Base-by-base conservation (phyloP, 2,329 filamentous ascomycete genomes). In the Colletotrichum costaricense region DNA sequence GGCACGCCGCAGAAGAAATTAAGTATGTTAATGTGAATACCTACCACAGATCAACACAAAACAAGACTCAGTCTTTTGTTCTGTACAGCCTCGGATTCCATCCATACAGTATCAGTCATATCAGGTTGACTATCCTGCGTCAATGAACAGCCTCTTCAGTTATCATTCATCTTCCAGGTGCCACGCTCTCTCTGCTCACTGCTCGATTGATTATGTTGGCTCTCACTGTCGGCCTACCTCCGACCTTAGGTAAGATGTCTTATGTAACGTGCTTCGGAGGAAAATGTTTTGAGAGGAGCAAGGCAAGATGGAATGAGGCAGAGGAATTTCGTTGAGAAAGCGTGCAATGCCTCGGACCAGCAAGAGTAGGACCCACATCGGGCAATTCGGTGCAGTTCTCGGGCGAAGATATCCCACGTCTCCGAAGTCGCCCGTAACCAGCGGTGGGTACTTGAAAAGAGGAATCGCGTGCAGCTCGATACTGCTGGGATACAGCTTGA, bases 371-470 rank as follows among this genome's bases (percentile, higher is more conserved):
- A 28, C 59, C 11, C 46, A 58, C 38, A 42, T 42, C 38, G 38
- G 38, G 38, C 38, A 42, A 28, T 38, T 24, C 69, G 63, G 63
- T 33, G 9, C 57, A 62, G 35, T 28, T 63, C 69, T 72, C 69
- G 69, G 69, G 49, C 49, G 5, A 35, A 68, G n/a, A 49, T 72
- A 35, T 49, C 69, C 63, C 69, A 28, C 26, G 33, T 30, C 8
- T 67, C 69, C 67, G 59, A 69, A 3, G 19, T 28, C 58, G 46
- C 38, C 16, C 26, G 60, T 52, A 24, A 63, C 19, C 38, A 16
- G 60, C 9, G n/a, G 22, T 11, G 33, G 14, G 19, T 8, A 22
- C 19, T 49, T 49, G 42, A 3, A 22, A 9, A 49, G 42, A n/a
- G 42, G 9, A 49, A 49, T n/a, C 42, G 58, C 58, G 4, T 42